Evolutionary conservation across 352 stramenopile genomes (phyloP).

Genomic region (Globisporangium middletonii): DNA sequence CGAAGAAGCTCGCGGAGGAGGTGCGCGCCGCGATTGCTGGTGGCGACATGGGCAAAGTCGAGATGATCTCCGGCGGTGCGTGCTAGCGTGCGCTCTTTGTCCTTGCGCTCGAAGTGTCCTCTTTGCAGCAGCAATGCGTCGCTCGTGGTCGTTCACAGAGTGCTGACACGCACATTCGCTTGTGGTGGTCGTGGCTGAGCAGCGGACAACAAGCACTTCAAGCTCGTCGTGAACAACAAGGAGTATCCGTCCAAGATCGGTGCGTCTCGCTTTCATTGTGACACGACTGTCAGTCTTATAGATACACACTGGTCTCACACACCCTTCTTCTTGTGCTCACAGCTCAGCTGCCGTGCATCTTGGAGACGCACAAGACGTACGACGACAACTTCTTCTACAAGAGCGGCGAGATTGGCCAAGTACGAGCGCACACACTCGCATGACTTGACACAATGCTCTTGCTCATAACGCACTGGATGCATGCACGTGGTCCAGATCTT

Average conservation of each 20-base stretch:
- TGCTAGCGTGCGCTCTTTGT: background rate
- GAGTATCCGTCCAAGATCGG: conserved; percentile 78
- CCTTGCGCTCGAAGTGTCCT: background rate
- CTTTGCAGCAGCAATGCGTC: background rate
- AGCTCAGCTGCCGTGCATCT: conserved; percentile 81
- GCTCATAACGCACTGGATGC: background rate
- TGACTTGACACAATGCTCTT: background rate
- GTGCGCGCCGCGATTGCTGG: conserved; percentile 59
- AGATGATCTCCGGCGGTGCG: conserved; percentile 71
- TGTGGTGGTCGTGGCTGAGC: conserved; percentile 2
- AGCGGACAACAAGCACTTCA: conserved; percentile 88
- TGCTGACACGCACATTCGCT: conserved; percentile 1
- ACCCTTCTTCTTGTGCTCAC: background rate
- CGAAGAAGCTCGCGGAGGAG: conserved; percentile 73
- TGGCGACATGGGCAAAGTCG: conserved; percentile 52
- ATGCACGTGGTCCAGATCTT: conserved; percentile 47
- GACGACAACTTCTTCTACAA: conserved; percentile 89
- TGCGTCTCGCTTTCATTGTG: conserved; percentile 9
- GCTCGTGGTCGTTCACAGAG: background rate
- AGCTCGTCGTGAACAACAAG: conserved; percentile 63
- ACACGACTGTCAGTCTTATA: background rate
- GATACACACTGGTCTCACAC: background rate
- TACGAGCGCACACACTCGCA: conserved; percentile 7
- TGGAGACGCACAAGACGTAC: conserved; percentile 89
- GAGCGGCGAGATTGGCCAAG: conserved; percentile 82